Percentiles rank a stretch among this genome's conserved stretches.
phyloP scores from a whole-genome alignment of 345 rosid genomes.

The Eucalyptus pauciflora region DNA sequence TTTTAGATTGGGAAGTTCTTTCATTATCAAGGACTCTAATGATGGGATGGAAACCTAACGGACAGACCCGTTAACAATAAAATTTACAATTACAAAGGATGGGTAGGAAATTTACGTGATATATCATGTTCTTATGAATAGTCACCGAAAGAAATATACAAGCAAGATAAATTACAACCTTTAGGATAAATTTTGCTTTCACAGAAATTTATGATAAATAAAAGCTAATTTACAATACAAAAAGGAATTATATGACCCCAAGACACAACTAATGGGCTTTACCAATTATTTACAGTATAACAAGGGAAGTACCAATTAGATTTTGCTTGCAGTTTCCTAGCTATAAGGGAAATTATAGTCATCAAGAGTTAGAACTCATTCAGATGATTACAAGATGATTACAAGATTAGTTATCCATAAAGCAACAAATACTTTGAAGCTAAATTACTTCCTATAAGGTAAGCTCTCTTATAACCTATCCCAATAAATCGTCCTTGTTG shows the following conservation, averaged over 20 bases:
- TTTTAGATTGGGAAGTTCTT: not conserved
- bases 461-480: not conserved
- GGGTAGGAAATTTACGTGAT: not conserved
- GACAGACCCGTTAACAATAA: accelerated
- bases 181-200: not conserved
- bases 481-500: not conserved
- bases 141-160: accelerated
- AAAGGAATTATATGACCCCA: no score
- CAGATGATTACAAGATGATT: no score
- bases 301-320: accelerated
- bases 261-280: no score
- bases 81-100: not conserved
- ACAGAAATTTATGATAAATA: not conserved
- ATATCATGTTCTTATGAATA: no score
- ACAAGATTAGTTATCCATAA: no score
- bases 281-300: no score
- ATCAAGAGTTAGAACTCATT: not conserved
- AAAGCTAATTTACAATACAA: not conserved
- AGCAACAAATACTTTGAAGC: not conserved
- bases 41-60: not conserved
- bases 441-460: not conserved
- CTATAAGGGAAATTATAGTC: not conserved
- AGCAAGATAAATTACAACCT: not conserved
- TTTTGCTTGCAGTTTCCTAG: not conserved
- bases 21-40: not conserved